A percentile compares a stretch with the other conserved stretches of the same genome.
These are phyloP conservation scores for Termitomyces eurrhizus DNA, from an alignment of 768 basidiomycete genomes.

Conservation along the genomic window DNA sequence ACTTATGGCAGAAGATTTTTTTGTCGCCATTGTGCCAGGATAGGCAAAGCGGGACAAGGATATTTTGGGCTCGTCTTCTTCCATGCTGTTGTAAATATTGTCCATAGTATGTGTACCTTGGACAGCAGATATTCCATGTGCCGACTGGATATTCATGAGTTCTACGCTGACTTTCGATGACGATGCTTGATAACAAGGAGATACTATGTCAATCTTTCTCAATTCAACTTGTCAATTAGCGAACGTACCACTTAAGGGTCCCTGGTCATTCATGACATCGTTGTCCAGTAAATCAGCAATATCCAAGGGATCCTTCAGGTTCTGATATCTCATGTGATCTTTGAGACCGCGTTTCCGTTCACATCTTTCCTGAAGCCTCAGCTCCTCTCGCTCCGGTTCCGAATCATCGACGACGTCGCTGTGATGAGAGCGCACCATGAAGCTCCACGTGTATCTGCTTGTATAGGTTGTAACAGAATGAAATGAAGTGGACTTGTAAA, in stretches of 20 bases:
- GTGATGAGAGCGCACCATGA: conserved; percentile 4
- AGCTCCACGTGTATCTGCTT: background rate
- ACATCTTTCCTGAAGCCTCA: conserved; percentile 19
- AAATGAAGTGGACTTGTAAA: background rate
- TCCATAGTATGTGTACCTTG: background rate
- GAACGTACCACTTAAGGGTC: background rate
- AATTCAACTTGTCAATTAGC: background rate
- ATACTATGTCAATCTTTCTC: background rate
- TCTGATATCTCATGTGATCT: background rate
- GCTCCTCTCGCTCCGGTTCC: conserved; percentile 60
- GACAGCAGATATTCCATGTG: background rate
- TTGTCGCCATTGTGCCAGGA: conserved; percentile 6
- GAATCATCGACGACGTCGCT: conserved; percentile 61
- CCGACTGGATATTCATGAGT: background rate
- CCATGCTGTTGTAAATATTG: conserved; percentile 19
- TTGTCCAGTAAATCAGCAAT: conserved; percentile 24
- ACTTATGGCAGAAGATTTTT: conserved; percentile 2
- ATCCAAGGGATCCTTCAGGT: background rate
- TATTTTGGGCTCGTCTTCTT: conserved; percentile 24
- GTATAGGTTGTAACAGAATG: background rate
- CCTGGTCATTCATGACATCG: conserved; percentile 3
- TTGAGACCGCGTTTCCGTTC: conserved; percentile 6
- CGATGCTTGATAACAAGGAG: background rate
- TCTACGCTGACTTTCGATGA: background rate
- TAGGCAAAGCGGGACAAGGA: conserved; percentile 42